These are phyloP conservation scores for Russula sp. DNA, from an alignment of 768 basidiomycete genomes.

Conservation along the genomic window DNA sequence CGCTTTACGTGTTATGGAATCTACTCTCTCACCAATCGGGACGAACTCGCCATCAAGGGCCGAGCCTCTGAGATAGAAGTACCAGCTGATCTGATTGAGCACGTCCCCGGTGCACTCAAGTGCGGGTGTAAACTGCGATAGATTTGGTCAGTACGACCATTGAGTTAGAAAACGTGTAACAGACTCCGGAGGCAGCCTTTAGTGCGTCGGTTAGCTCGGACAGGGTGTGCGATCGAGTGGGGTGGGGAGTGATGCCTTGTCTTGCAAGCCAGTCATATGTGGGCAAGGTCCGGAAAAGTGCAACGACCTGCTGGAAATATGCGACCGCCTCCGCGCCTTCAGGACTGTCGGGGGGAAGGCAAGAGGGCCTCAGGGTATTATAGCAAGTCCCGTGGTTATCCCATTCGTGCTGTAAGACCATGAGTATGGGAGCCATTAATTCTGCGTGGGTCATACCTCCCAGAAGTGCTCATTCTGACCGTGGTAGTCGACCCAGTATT, in stretches of 20 bases:
- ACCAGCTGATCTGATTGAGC: slow-evolving; percentile 49
- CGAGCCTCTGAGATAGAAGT: slow-evolving; percentile 62
- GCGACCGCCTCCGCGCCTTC: slow-evolving; percentile 66
- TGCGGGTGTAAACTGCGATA: slow-evolving; percentile 36
- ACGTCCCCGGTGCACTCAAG: slow-evolving; percentile 39
- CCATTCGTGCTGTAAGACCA: slow-evolving; percentile 54
- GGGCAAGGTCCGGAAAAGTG: slow-evolving; percentile 59
- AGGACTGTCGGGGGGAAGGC: slow-evolving; percentile 54
- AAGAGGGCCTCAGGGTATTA: slow-evolving; percentile 54
- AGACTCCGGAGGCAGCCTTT: slow-evolving; percentile 46
- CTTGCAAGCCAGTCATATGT: slow-evolving; percentile 66
- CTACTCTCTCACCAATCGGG: slow-evolving; percentile 43
- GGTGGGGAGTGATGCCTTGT: slow-evolving; percentile 71
- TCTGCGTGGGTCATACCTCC: slow-evolving; percentile 42
- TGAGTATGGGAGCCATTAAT: neutral
- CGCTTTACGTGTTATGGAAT: neutral
- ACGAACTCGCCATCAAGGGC: slow-evolving; percentile 58
- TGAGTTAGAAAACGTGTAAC: slow-evolving; percentile 20
- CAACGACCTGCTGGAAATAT: slow-evolving; percentile 57
- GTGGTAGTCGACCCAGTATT: slow-evolving; percentile 59
- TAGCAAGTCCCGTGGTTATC: slow-evolving; percentile 53
- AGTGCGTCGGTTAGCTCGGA: slow-evolving; percentile 49
- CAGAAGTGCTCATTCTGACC: slow-evolving; percentile 61
- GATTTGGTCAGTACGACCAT: neutral
- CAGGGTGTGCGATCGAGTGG: slow-evolving; percentile 51